Evolutionary conservation across 345 rosid species (phyloP).

Genomic region (Syzygium aqueum): DNA sequence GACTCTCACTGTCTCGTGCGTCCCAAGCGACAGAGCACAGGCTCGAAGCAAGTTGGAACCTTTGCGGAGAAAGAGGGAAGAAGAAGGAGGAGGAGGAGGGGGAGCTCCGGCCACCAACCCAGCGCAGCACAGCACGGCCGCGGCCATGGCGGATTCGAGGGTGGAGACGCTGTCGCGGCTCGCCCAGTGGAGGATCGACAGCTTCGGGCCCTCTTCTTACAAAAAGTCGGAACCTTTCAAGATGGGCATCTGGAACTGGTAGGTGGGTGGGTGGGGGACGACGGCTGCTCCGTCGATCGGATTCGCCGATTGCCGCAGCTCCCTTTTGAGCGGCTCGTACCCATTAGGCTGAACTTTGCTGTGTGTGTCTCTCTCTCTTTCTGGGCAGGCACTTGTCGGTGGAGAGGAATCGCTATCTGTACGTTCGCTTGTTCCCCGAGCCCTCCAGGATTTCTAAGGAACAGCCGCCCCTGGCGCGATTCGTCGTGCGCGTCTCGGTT

Average conservation of each 20-base stretch:
- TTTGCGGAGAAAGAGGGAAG: background rate
- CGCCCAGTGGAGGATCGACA: conserved; percentile 92
- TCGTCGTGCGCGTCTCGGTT: conserved; percentile 61
- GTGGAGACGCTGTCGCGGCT: conserved; percentile 86
- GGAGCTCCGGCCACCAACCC: background rate
- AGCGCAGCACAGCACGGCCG: too few species aligned
- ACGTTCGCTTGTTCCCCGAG: conserved; percentile 74
- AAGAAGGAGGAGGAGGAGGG: too few species aligned
- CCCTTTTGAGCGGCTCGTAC: background rate
- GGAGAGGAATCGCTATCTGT: conserved; percentile 75
- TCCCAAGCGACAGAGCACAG: background rate
- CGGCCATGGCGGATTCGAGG: conserved; percentile 36
- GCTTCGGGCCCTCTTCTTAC: conserved; percentile 66
- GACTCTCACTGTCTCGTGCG: background rate
- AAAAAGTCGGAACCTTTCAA: conserved; percentile 84
- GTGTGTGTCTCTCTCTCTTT: background rate
- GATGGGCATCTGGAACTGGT: conserved; percentile 97
- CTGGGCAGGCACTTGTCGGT: conserved; percentile 60
- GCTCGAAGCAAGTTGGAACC: background rate
- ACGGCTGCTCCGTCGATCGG: background rate
- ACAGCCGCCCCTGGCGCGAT: conserved; percentile 69
- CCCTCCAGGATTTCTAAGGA: conserved; percentile 59
- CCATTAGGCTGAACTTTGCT: background rate
- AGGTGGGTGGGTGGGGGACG: background rate
- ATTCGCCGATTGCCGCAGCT: background rate